Evolutionary conservation across 306 rosid genomes (phyloP), one percentile per base, ranked within the genome.

Genomic region (Citrullus colocynthis): DNA sequence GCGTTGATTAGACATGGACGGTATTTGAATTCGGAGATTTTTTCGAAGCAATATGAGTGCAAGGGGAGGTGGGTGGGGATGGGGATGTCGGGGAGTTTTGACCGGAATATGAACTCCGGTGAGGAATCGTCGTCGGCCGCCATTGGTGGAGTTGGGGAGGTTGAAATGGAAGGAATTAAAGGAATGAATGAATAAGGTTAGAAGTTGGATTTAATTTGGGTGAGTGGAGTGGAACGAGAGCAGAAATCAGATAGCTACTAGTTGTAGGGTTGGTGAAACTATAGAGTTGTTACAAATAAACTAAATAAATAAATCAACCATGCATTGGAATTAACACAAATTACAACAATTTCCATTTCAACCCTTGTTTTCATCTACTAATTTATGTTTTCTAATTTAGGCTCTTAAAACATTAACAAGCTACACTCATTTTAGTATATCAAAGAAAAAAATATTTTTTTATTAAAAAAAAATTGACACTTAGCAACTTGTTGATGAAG

Each of bases 31-130:
- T 80, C 75, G 14, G 93, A 78, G 10, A 93, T 67, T 55, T 88
- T 88, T 76, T 93, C 75, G 82, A 93, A 93, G 88, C 88, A 81
- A 57, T 93, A 91, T 13, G 91, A 82, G 81, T 90, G 97, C 9
- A 93, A 55, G 0, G 96, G 97, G 32, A 93, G 97, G 72, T 90
- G 94, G 39, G 82, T 85, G 10, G 98, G 91, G 73, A 93, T 93
- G 86, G 81, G 39, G 56, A 93, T 91, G 76, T 89, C 90, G 0
- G 97, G 97, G 59, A 93, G 90, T n/a, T 89, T 90, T 0, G 98
- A 93, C 1, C 77, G 77, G 62, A 74, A 74, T 9, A 74, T 52
- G 62, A 51, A 74, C 32, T 74, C 77, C 44, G 60, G 77, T 16
- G 77, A 56, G 8, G 21, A 9, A 74, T 5, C 42, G 3, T 49